Conservation (phyloP, 2,329 filamentous ascomycete genomes). For the Calonectria hongkongensis region DNA sequence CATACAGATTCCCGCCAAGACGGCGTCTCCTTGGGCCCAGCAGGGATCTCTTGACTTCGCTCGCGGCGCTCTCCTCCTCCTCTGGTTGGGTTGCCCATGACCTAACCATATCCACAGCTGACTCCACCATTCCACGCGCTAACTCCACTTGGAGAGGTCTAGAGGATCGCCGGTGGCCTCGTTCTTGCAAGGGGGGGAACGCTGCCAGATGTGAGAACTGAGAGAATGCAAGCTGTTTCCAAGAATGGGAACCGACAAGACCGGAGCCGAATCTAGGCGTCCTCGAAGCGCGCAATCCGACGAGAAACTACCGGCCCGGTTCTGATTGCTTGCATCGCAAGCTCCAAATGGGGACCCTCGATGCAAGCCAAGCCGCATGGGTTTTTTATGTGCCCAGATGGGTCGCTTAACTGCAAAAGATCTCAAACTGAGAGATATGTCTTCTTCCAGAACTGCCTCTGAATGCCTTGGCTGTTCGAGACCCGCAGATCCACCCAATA, state of each 20-base stretch:
- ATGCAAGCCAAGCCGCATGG: neutral
- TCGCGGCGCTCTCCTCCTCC: constrained; percentile 2
- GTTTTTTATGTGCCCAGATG: neutral
- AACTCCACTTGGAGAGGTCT: constrained; percentile 24
- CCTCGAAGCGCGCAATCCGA: constrained; percentile 33
- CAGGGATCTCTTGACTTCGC: constrained; percentile 14
- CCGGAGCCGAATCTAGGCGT: constrained; percentile 12
- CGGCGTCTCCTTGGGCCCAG: constrained; percentile 22
- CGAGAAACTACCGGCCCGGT: constrained; percentile 31
- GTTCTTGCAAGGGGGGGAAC: constrained; percentile 18
- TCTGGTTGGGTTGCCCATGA: constrained; percentile 34
- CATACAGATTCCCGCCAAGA: constrained; percentile 27
- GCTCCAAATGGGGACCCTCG: neutral
- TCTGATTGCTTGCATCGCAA: constrained; percentile 23
- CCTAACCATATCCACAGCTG: constrained; percentile 27
- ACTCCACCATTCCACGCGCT: constrained; percentile 13
- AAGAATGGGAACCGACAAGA: constrained; percentile 19
- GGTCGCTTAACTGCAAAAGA: neutral
- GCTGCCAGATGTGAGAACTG: constrained; percentile 38
- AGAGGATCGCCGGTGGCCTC: constrained; percentile 32
- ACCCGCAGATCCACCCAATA: neutral
- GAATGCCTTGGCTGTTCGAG: neutral
- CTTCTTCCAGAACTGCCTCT: constrained; percentile 35
- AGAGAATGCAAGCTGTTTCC: constrained; percentile 25
- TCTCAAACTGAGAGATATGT: neutral